Base-by-base conservation (phyloP, 2,329 filamentous ascomycete species). In the Graphilbum fragrans region DNA sequence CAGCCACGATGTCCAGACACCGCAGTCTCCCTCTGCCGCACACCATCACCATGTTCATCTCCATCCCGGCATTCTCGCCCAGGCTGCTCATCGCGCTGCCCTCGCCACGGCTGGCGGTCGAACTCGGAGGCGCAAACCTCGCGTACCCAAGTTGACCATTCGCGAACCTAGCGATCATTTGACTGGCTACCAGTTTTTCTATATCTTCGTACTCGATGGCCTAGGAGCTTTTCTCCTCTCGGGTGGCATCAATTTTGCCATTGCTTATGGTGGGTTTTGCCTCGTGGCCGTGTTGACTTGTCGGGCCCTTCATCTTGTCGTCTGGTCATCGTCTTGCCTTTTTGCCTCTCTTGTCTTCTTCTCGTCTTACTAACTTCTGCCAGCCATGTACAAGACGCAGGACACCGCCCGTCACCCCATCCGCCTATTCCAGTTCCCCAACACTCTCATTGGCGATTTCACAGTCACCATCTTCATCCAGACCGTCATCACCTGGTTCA, bases 401-500 rank as follows among this genome's bases (percentile, higher is more conserved):
- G 52, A 65, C 46, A 54, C 53, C 11, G 34, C 41, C 21, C 45
- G 49, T 4, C 49, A 61, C 39, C 64, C 63, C 3, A 65, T 72
- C 45, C 60, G 63, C 16, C 57, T 74, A 36, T 73, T 67, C 50
- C 53, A 59, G 46, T 62, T 70, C 22, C 69, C 70, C 45, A 69
- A 68, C 48, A 72, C 69, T 2, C 57, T 74, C 3, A 61, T 67
- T 14, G 65, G 61, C 41, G 70, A 74, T 51, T 64, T 63, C 3
- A 64, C 59, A 31, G 57, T 74, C 33, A 73, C 70, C n/a, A 61
- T 70, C 44, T 57, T 73, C 46, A 40, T 72, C 39, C 69, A 73
- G 52, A 63, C 58, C 47, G 52, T 68, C 46, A 56, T 70, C 37
- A 74, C 70, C 19, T 74, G 70, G 69, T 55, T 69, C 39, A 55